Base-by-base conservation (phyloP, 2,329 filamentous ascomycete species). In the Tolypocladium paradoxum region DNA sequence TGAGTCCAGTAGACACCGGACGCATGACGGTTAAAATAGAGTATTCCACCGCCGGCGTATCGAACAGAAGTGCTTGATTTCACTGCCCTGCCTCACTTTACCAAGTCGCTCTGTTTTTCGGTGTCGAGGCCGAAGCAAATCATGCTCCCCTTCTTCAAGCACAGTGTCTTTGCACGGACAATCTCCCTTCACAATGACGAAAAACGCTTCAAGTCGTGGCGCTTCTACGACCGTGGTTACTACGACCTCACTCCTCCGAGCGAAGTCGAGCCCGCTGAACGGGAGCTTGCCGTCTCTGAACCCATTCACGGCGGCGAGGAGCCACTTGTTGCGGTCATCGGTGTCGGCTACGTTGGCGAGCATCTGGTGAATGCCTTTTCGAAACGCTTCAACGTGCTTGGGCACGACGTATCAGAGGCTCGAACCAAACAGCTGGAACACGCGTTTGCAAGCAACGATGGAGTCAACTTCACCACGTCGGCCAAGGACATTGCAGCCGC, bases 261-360 rank as follows among this genome's bases (percentile, higher is more conserved):
- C 49, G 67, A 70, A 53, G 52, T 62, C 48, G 58, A 46, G 49
- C 36, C 11, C 47, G 53, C 4, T 43, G 47, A 20, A 29, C 0
- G 11, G 57, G 61, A 45, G 53, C 22, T 16, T 31, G 36, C 36
- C n/a, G 16, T 35, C 34, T 6, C 34, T 7, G 34, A 35, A 5
- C 34, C 36, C 36, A 6, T 37, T 11, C 2, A 58, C 34, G 7
- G 48, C 6, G 40, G 36, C 4, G 38, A 48, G 18, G 60, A 67
- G 4, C 67, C 72, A 8, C 54, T 72, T 6, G 70, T 78, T 3
- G 75, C 74, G 50, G 68, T 79, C 34, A 73, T 79, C 29, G 76
- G 76, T 4, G 74, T 78, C 18, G 77, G 76, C 40, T 79, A 78
- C 59, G 76, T 79, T 5, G 76, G 76, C 8, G 68, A 70, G 52